phyloP scores from a whole-genome alignment of 371 early-diverging fungal species.

The Mortierella sp. region DNA sequence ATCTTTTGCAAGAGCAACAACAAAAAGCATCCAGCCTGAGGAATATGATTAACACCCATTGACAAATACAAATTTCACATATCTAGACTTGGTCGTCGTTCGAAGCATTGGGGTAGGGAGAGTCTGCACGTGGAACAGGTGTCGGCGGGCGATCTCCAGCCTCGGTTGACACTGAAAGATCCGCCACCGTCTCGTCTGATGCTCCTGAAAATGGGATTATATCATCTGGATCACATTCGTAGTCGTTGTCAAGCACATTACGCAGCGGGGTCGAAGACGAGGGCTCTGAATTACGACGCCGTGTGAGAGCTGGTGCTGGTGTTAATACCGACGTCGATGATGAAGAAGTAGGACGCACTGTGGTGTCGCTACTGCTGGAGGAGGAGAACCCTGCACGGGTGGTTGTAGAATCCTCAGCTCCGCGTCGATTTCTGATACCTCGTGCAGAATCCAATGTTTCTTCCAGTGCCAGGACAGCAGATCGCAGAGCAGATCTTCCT shows the following conservation, averaged over 20 bases:
- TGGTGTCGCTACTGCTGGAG: not conserved
- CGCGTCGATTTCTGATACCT: not conserved
- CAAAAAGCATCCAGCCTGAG: not conserved
- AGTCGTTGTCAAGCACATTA: not conserved
- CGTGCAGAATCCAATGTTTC: not conserved
- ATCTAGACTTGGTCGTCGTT: no score
- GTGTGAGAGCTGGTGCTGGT: not conserved
- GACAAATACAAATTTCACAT: no score
- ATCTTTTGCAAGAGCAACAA: not conserved
- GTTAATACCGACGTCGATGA: not conserved
- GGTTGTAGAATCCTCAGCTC: not conserved
- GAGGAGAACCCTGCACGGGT: not conserved
- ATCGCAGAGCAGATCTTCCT: slow-evolving; percentile 3
- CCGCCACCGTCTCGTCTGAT: no score
- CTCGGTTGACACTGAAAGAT: no score
- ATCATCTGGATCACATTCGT: no score
- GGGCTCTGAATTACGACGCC: not conserved
- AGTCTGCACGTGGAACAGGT: no score
- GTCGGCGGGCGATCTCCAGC: no score
- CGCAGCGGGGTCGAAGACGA: not conserved
- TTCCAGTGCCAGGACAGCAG: not conserved
- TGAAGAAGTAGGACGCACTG: not conserved
- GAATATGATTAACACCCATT: no score
- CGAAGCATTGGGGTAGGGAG: no score
- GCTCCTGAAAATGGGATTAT: not conserved